Percentiles rank a stretch among this genome's conserved stretches.
Conservation (phyloP, 1,284 basidiomycete species). For the Austroboletus niveus region DNA sequence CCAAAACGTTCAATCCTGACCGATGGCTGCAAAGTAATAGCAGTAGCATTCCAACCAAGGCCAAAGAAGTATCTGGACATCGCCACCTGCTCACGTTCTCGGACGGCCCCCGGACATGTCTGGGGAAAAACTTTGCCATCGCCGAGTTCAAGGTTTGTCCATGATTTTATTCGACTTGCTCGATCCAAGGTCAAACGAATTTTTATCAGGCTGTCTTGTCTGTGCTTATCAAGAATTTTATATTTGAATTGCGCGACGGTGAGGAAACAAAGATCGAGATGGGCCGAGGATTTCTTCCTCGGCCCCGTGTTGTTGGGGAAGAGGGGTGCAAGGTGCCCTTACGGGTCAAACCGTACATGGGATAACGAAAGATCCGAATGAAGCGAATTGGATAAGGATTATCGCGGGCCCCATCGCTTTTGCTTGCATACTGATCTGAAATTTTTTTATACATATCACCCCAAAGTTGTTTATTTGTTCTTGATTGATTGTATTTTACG, state of each 20-base stretch:
- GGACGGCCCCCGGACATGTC: constrained; percentile 41
- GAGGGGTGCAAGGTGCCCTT: constrained; percentile 16
- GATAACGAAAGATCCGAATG: no score
- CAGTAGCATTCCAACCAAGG: constrained; percentile 20
- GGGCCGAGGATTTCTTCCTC: constrained; percentile 11
- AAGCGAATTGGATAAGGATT: no score
- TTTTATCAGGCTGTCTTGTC: constrained; percentile 9
- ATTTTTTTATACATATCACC: no score
- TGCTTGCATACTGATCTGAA: no score
- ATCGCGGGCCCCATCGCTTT: no score
- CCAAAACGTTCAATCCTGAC: constrained; percentile 37
- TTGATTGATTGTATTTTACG: no score
- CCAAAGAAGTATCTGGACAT: constrained; percentile 39
- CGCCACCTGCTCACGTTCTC: constrained; percentile 41
- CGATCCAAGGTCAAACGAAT: not conserved
- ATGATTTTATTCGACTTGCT: not conserved
- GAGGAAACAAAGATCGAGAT: constrained; percentile 14
- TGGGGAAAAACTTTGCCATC: constrained; percentile 43
- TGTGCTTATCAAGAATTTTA: constrained; percentile 16
- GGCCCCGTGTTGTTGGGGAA: constrained; percentile 20
- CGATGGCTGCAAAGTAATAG: constrained; percentile 33
- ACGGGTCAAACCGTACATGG: constrained; percentile 5
- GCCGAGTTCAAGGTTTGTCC: constrained; percentile 47
- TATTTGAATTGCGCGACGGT: constrained; percentile 19
- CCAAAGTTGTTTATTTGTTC: no score